Base-by-base conservation (phyloP, 495 filamentous ascomycete genomes). In the Xylona heveae region DNA sequence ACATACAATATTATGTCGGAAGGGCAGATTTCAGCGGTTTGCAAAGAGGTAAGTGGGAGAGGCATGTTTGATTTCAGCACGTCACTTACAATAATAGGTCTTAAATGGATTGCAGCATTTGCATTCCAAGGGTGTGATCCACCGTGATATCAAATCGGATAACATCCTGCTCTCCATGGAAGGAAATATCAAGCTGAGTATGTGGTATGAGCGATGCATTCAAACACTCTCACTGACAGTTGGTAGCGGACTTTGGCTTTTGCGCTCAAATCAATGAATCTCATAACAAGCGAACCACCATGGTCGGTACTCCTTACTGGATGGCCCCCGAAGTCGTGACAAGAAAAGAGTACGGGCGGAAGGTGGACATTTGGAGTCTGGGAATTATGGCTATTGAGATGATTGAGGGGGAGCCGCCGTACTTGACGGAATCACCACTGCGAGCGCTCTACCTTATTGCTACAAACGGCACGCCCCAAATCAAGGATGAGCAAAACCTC, bases 371-470 rank as follows among this genome's bases (percentile, higher is more conserved):
- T 42, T 97, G 88, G 88, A 88, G 78, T 46, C 54, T 97, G 30
- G 88, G 88, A 34, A 97, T 97, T 52, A 97, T 97, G 88, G 82
- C 88, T n/a, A 97, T 97, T 42, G 88, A 97, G 51, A 97, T 97
- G 88, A 93, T 97, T 38, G 88, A 97, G 54, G 90, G 88, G 40
- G 88, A 97, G 45, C 88, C 88, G 10, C 88, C 88, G 10, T 97
- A 97, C 49, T 58, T 97, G 33, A 97, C 82, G 14, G 88, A 97
- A 51, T 85, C 78, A 15, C 88, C 88, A 6, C 69, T 97, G 26
- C 70, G 88, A 25, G 88, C 88, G 3, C 63, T 97, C 18, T 97
- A 85, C 58, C 53, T 97, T 40, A 97, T 97, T 51, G 90, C 88
- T 28, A 95, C 90, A 14, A 93, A 93, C 45, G 88, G 88, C 21